A percentile compares a stretch with the other conserved stretches of the same genome.
phyloP scores from a whole-genome alignment of 176 grass and related monocot genomes.

The Eragrostis curvula region DNA sequence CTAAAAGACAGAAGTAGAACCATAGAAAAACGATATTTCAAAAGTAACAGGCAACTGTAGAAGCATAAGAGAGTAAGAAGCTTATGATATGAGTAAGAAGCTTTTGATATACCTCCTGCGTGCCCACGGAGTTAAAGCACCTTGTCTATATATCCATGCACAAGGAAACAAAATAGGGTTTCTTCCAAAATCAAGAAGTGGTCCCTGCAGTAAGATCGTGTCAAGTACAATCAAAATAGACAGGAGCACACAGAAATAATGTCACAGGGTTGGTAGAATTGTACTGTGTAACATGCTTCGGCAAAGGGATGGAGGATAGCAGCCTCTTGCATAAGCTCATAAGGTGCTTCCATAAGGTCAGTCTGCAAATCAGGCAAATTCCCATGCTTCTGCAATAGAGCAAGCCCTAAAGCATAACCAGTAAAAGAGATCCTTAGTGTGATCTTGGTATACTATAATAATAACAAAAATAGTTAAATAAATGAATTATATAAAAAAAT shows the following conservation, averaged over 20 bases:
- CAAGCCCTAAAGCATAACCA: slow-evolving; percentile 67
- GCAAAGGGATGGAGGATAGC: slow-evolving; percentile 76
- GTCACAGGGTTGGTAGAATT: slow-evolving; percentile 26
- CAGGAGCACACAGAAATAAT: slow-evolving; percentile 19
- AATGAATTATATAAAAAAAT: not conserved
- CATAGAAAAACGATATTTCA: not conserved
- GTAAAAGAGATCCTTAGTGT: slow-evolving; percentile 35
- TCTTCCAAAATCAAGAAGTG: slow-evolving; percentile 95
- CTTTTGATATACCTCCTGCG: slow-evolving; percentile 63
- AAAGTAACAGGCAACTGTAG: slow-evolving; percentile 7
- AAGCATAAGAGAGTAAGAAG: slow-evolving; percentile 3
- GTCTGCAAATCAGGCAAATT: slow-evolving; percentile 53
- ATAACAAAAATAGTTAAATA: not conserved
- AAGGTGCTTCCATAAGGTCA: slow-evolving; percentile 67
- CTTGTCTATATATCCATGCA: slow-evolving; percentile 97
- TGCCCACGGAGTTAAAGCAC: slow-evolving; percentile 85
- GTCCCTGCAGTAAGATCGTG: slow-evolving; percentile 70
- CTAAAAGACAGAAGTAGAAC: slow-evolving; percentile 13
- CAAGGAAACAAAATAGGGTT: slow-evolving; percentile 98
- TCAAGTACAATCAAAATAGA: slow-evolving; percentile 34
- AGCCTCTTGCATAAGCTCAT: slow-evolving; percentile 79
- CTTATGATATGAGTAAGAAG: not conserved
- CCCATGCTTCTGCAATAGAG: slow-evolving; percentile 82
- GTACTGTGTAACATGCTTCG: slow-evolving; percentile 94
- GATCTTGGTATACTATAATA: slow-evolving; percentile 9